phyloP scores from a whole-genome alignment of 2,329 filamentous ascomycete species.

The Colletotrichum chrysophilum region DNA sequence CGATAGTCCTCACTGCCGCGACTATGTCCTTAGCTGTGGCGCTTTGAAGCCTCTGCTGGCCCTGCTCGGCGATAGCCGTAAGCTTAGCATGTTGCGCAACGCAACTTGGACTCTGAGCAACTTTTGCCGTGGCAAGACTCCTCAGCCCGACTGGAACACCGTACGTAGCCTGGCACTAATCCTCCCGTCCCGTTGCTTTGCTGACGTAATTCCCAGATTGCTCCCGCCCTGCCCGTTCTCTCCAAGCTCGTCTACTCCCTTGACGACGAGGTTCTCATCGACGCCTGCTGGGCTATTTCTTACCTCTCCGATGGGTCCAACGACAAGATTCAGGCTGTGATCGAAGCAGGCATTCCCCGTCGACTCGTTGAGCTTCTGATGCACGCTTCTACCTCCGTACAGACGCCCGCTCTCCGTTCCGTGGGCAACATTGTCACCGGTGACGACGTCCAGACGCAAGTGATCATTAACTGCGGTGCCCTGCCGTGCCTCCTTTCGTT shows the following conservation, averaged over 20 bases:
- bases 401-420: constrained; percentile 94
- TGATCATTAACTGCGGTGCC: constrained; percentile 98
- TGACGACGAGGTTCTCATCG: constrained; percentile 97
- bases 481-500: constrained; percentile 91
- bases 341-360: constrained; percentile 96
- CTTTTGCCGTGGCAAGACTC: constrained; percentile 99
- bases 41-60: constrained; percentile 89
- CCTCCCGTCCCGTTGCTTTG: background rate
- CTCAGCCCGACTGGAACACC: constrained; percentile 96
- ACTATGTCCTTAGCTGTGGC: constrained; percentile 92
- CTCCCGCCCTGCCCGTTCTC: constrained; percentile 91
- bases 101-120: constrained; percentile 99
- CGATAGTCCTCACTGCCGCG: constrained; percentile 95
- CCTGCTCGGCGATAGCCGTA: constrained; percentile 94
- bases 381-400: constrained; percentile 97
- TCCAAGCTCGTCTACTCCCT: constrained; percentile 98
- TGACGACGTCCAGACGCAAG: constrained; percentile 97
- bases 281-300: constrained; percentile 99
- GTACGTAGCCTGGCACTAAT: constrained; percentile 59
- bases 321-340: constrained; percentile 99
- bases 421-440: constrained; percentile 99
- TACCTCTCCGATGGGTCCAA: constrained; percentile 98
- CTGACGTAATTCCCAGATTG: constrained; percentile 65
- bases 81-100: constrained; percentile 98
- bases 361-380: constrained; percentile 96